Percentiles rank a stretch among this genome's conserved stretches.
Conservation (phyloP, 192 early-diverging fungal species). For the Mortierella alpina region DNA sequence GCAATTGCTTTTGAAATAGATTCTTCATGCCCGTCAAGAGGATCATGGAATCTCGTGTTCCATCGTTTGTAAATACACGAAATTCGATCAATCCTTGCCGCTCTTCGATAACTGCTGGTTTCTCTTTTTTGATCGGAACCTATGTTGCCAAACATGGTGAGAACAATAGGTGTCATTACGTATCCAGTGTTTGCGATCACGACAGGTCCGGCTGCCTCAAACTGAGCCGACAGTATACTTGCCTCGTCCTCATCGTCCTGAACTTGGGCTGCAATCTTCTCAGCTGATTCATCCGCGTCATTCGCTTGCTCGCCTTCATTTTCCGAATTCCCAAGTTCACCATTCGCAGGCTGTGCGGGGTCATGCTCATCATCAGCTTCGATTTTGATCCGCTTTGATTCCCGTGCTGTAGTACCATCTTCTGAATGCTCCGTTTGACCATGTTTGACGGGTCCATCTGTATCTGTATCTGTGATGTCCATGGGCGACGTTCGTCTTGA, state of each 20-base stretch:
- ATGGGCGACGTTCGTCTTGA: background rate
- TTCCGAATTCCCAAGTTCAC: constrained; percentile 13
- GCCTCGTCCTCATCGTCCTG: constrained; percentile 51
- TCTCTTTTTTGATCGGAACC: constrained; percentile 60
- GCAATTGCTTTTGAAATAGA: constrained; percentile 96
- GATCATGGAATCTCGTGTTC: constrained; percentile 81
- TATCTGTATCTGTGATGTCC: constrained; percentile 2
- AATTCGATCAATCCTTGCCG: constrained; percentile 74
- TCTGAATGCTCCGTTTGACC: constrained; percentile 15
- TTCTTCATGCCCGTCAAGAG: constrained; percentile 94
- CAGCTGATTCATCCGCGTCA: constrained; percentile 26
- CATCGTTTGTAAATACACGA: constrained; percentile 87
- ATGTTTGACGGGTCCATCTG: constrained; percentile 9
- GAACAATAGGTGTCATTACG: too few relatives aligned
- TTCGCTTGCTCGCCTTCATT: constrained; percentile 17
- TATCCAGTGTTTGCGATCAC: background rate
- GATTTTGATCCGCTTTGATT: constrained; percentile 45
- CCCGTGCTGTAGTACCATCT: constrained; percentile 7
- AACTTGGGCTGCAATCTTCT: constrained; percentile 41
- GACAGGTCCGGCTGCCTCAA: background rate
- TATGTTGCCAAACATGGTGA: background rate
- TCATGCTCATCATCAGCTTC: constrained; percentile 45
- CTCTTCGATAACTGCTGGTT: constrained; percentile 73
- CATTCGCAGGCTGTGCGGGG: background rate
- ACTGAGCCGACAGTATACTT: background rate